These are phyloP conservation scores for Hymenoscyphus occultus DNA, from an alignment of 2,329 filamentous ascomycete genomes.

Conservation along the genomic window DNA sequence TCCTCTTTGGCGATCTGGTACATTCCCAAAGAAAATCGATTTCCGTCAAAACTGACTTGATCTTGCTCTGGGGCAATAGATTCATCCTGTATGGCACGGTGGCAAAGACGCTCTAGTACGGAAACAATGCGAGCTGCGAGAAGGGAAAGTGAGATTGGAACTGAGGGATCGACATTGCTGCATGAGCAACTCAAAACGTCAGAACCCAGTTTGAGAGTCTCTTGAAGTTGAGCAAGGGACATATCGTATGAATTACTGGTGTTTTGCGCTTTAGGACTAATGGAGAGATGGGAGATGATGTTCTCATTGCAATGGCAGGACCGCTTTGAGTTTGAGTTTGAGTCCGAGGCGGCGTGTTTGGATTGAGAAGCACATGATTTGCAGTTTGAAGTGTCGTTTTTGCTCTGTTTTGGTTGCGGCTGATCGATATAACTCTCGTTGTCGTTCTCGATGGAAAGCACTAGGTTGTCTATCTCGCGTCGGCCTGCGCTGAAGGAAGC, in stretches of 20 bases:
- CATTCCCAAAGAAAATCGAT: constrained; percentile 13
- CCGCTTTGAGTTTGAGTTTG: neutral
- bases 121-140: constrained; percentile 13
- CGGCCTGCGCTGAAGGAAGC: neutral
- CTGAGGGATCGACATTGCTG: neutral
- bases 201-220: constrained; percentile 12
- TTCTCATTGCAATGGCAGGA: constrained; percentile 9
- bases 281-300: constrained; percentile 8
- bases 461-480: constrained; percentile 7
- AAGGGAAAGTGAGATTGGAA: constrained; percentile 10
- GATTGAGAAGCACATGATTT: neutral
- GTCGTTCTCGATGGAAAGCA: constrained; percentile 13
- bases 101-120: constrained; percentile 11
- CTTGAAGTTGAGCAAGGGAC: constrained; percentile 11
- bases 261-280: constrained; percentile 1
- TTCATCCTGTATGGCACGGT: constrained; percentile 8
- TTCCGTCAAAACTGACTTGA: neutral
- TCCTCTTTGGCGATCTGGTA: constrained; percentile 18
- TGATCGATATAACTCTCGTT: constrained; percentile 12
- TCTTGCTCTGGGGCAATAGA: neutral
- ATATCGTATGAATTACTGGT: constrained; percentile 12
- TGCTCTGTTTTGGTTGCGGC: neutral
- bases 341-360: neutral
- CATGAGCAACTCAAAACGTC: constrained; percentile 12
- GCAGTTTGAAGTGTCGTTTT: neutral